phyloP scores from a whole-genome alignment of 352 stramenopile genomes.

The Globisporangium rhizosaccharum region DNA sequence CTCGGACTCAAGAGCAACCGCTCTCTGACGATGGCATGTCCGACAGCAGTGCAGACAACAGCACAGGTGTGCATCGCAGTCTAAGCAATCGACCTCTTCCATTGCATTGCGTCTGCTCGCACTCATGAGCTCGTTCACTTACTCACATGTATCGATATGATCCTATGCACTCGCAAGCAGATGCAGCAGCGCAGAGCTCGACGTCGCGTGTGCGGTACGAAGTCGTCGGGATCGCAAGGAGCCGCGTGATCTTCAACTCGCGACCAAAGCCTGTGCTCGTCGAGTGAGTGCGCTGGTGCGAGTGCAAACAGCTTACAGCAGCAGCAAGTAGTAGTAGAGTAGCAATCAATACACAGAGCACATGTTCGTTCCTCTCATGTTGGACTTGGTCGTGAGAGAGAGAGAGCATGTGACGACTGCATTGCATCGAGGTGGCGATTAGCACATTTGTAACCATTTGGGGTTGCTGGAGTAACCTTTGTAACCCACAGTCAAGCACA shows the following conservation, averaged over 20 bases:
- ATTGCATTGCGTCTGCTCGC: neutral
- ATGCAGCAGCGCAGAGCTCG: neutral
- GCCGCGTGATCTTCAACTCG: slow-evolving; percentile 65
- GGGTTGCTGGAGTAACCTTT: too few relatives aligned
- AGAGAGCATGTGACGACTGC: neutral
- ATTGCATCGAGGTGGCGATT: too few relatives aligned
- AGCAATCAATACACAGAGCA: neutral
- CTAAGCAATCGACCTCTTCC: neutral
- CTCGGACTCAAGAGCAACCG: neutral
- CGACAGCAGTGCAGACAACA: neutral
- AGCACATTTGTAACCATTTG: too few relatives aligned
- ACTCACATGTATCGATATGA: neutral
- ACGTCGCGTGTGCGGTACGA: slow-evolving; percentile 36
- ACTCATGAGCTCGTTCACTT: neutral
- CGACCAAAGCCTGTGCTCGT: slow-evolving; percentile 71
- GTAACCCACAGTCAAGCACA: too few relatives aligned
- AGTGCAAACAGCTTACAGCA: neutral
- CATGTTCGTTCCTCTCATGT: too few relatives aligned
- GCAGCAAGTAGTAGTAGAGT: too few relatives aligned
- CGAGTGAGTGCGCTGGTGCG: neutral
- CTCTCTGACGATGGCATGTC: neutral
- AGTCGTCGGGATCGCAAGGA: slow-evolving; percentile 78
- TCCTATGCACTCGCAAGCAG: neutral
- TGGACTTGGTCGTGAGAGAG: neutral
- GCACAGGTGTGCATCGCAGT: neutral